Conservation (phyloP, 2,329 filamentous ascomycete species). For the Fusarium sp. region DNA sequence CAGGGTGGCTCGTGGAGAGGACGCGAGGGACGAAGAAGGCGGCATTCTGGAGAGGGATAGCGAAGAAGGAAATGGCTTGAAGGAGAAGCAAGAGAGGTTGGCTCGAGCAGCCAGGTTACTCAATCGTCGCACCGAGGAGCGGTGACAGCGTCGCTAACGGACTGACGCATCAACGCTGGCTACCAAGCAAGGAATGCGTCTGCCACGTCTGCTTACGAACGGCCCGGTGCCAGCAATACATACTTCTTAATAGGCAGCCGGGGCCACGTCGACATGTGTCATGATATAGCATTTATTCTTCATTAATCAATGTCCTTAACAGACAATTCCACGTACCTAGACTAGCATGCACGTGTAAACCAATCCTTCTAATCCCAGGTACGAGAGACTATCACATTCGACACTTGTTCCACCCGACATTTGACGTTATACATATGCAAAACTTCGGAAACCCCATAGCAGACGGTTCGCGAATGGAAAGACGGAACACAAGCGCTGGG, state of each 20-base stretch:
- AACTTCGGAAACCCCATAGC: not conserved
- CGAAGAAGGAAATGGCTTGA: slow-evolving; percentile 43
- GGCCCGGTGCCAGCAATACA: slow-evolving; percentile 32
- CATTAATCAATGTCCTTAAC: slow-evolving; percentile 42
- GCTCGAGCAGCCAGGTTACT: slow-evolving; percentile 54
- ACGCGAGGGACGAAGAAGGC: slow-evolving; percentile 35
- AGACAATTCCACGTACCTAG: slow-evolving; percentile 25
- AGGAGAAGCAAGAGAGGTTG: slow-evolving; percentile 53
- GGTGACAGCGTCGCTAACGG: slow-evolving; percentile 18
- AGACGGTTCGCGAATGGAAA: not conserved
- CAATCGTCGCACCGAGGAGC: slow-evolving; percentile 29
- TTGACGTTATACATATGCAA: not conserved
- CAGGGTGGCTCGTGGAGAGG: slow-evolving; percentile 28
- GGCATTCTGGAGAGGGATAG: slow-evolving; percentile 43
- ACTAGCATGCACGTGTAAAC: slow-evolving; percentile 21
- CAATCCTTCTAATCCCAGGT: slow-evolving; percentile 20
- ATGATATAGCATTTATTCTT: slow-evolving; percentile 47
- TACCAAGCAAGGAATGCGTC: not conserved
- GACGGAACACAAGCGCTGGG: not conserved
- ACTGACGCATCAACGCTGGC: not conserved
- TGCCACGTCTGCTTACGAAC: slow-evolving; percentile 24
- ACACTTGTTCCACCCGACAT: not conserved
- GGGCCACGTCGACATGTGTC: slow-evolving; percentile 43
- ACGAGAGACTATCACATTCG: slow-evolving; percentile 10
- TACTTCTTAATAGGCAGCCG: slow-evolving; percentile 39